Conservation (phyloP, 805 yeast genomes). For the Dipodascopsis uninucleata region DNA sequence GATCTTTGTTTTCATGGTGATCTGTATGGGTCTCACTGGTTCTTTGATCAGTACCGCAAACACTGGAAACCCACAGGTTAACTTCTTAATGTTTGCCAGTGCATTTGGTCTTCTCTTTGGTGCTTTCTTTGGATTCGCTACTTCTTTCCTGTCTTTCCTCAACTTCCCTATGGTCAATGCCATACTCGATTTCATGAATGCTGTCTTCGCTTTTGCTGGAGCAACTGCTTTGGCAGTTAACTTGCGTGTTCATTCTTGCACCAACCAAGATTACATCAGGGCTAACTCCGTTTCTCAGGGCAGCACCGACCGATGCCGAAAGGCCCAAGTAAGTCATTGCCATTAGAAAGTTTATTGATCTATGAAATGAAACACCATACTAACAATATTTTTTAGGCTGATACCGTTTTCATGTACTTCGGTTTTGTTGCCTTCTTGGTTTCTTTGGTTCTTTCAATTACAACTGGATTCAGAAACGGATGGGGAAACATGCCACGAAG, state of each 20-base stretch:
- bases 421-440: constrained; percentile 71
- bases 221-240: constrained; percentile 93
- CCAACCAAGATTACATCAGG: constrained; percentile 60
- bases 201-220: constrained; percentile 89
- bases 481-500: constrained; percentile 18
- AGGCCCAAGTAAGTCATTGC: constrained; percentile 61
- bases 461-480: constrained; percentile 43
- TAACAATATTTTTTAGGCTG: constrained; percentile 40
- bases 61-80: constrained; percentile 70
- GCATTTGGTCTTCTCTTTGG: constrained; percentile 82
- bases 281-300: constrained; percentile 72
- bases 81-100: constrained; percentile 81
- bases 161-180: constrained; percentile 85
- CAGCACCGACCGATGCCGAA: constrained; percentile 81
- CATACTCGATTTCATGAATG: constrained; percentile 77
- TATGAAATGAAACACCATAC: constrained; percentile 39
- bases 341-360: constrained; percentile 72
- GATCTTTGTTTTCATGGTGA: constrained; percentile 71
- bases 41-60: constrained; percentile 71
- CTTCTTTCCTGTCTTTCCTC: constrained; percentile 69
- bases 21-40: constrained; percentile 83
- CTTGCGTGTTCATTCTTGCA: constrained; percentile 81
- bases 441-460: constrained; percentile 50
- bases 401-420: constrained; percentile 78
- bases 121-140: constrained; percentile 70